A percentile compares a stretch with the other conserved stretches of the same genome.
These are phyloP conservation scores for Tripterygium wilfordii DNA, from an alignment of 177 flowering plant species.

Conservation along the genomic window DNA sequence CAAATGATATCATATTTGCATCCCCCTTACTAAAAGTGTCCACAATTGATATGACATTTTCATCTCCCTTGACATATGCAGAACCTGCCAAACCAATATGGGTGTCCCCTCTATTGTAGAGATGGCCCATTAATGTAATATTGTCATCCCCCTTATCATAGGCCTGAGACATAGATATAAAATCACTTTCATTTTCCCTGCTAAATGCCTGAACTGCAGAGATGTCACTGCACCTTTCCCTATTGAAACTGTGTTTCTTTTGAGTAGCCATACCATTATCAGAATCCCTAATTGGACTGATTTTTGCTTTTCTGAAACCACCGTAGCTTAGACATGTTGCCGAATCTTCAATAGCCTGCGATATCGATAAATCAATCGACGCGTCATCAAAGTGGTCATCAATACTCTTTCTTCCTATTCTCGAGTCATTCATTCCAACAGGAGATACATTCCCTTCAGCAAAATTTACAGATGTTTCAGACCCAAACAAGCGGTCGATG, in stretches of 20 bases:
- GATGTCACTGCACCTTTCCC: slow-evolving; percentile 8
- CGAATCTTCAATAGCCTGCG: slow-evolving; percentile 25
- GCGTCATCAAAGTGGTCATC: slow-evolving; percentile 21
- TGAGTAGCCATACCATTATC: slow-evolving; percentile 9
- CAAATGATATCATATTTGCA: slow-evolving; percentile 24
- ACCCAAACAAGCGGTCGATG: slow-evolving; percentile 25
- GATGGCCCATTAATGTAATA: slow-evolving; percentile 17
- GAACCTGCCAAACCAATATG: slow-evolving; percentile 6
- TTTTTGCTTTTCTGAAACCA: slow-evolving; percentile 31
- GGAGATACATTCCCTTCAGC: slow-evolving; percentile 15
- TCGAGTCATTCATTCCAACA: slow-evolving; percentile 10
- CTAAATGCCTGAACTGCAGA: slow-evolving; percentile 7
- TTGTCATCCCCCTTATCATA: slow-evolving; percentile 17
- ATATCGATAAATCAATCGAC: slow-evolving; percentile 23
- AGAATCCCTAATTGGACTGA: slow-evolving; percentile 28
- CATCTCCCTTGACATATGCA: slow-evolving; percentile 16
- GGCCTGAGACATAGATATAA: slow-evolving; percentile 9
- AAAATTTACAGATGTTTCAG: slow-evolving; percentile 25
- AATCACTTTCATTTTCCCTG: slow-evolving; percentile 12
- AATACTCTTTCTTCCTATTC: slow-evolving; percentile 10
- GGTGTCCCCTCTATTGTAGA: slow-evolving; percentile 12
- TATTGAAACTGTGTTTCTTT: slow-evolving; percentile 9
- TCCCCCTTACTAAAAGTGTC: slow-evolving; percentile 11
- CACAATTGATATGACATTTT: slow-evolving; percentile 9
- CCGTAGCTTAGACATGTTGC: slow-evolving; percentile 21